Conservation (phyloP, 495 filamentous ascomycete genomes). For the Durotheca rogersii region DNA sequence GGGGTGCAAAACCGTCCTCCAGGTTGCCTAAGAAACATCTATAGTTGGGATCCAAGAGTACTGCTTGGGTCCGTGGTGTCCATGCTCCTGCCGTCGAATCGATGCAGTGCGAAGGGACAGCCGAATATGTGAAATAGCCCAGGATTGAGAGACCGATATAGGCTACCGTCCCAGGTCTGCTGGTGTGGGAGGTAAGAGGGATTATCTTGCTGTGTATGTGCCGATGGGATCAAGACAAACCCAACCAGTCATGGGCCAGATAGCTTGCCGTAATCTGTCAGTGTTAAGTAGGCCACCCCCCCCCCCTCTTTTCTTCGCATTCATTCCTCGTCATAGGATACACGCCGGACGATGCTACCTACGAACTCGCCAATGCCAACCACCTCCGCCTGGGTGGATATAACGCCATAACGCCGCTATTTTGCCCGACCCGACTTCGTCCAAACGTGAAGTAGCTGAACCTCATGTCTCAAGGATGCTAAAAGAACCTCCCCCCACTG, state of each 20-base stretch:
- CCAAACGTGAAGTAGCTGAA: conserved; percentile 26
- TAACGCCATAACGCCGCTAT: conserved; percentile 33
- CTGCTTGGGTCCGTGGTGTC: conserved; percentile 4
- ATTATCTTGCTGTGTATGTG: conserved; percentile 8
- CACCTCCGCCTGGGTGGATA: conserved; percentile 20
- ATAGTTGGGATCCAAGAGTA: conserved; percentile 4
- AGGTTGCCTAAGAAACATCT: conserved; percentile 12
- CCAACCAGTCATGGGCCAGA: too few relatives aligned
- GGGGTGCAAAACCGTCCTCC: conserved; percentile 7
- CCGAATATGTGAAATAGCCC: conserved; percentile 12
- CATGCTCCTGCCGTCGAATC: conserved; percentile 36
- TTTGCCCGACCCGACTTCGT: conserved; percentile 27
- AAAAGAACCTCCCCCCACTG: conserved; percentile 23
- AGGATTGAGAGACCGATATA: conserved; percentile 1
- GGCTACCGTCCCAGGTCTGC: conserved; percentile 2
- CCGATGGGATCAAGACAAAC: too few relatives aligned
- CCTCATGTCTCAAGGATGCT: conserved; percentile 31
- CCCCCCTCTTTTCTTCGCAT: conserved; percentile 2
- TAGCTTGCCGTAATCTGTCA: neutral
- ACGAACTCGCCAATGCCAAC: conserved; percentile 17
- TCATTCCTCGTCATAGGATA: conserved; percentile 23
- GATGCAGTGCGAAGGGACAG: conserved; percentile 34
- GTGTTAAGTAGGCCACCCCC: neutral
- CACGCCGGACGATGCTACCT: conserved; percentile 21
- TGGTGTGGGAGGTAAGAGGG: neutral